Conservation (phyloP, 371 early-diverging fungal species). For the Blastocladiella emersonii region DNA sequence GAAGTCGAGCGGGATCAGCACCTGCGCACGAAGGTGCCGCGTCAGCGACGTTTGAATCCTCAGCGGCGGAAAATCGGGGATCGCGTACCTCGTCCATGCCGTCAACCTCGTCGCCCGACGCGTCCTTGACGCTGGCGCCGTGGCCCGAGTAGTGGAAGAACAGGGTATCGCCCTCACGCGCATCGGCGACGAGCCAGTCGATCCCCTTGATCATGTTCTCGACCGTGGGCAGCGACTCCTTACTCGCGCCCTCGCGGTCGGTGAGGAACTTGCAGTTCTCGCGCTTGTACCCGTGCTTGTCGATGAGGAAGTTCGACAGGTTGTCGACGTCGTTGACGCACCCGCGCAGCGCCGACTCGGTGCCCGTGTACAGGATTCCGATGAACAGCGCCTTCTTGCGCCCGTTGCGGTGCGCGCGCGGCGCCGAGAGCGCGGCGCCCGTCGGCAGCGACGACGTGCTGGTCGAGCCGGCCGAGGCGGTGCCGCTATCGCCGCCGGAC, state of each 20-base stretch:
- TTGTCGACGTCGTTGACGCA: conserved; percentile 15
- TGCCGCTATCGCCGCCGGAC: too few species aligned
- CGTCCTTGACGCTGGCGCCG: conserved; percentile 5
- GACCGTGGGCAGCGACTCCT: conserved; percentile 40
- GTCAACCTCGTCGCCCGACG: conserved; percentile 10
- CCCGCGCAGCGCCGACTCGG: conserved; percentile 7
- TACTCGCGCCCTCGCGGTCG: conserved; percentile 45
- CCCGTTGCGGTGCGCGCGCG: too few species aligned
- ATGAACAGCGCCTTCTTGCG: conserved; percentile 14
- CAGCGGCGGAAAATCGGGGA: too few species aligned
- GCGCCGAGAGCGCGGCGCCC: too few species aligned
- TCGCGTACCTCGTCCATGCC: conserved; percentile 13
- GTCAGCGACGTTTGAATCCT: too few species aligned
- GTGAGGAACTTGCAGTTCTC: conserved; percentile 68
- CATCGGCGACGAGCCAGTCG: conserved; percentile 79
- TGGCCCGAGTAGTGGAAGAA: conserved; percentile 77
- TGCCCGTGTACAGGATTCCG: conserved; percentile 15
- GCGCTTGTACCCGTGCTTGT: conserved; percentile 6
- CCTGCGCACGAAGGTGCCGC: too few species aligned
- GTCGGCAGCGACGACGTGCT: too few species aligned
- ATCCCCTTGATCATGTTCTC: conserved; percentile 72
- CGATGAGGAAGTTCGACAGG: conserved; percentile 8
- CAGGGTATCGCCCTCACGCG: conserved; percentile 64
- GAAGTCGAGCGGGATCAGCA: conserved; percentile 3
- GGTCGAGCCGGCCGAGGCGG: too few species aligned